Evolutionary conservation across 2,329 filamentous ascomycete genomes (phyloP), one percentile per base, ranked within the genome.

Genomic region (Venturia oleaginea): DNA sequence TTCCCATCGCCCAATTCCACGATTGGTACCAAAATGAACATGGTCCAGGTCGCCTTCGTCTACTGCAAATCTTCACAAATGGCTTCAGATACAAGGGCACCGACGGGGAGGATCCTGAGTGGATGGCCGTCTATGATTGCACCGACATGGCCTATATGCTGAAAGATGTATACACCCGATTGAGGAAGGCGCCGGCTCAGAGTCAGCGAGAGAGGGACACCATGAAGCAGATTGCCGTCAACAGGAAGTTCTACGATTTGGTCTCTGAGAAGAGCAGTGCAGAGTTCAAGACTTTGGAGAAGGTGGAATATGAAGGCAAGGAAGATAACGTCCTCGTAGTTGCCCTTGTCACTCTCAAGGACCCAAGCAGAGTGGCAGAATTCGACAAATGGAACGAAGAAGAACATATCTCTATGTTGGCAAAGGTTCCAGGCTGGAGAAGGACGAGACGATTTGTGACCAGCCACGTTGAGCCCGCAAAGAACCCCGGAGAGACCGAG

Each of bases 11-110:
- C 67, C 85, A 90, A 71, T 95, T 96, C 77, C 89, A 95, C 76
- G 90, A 95, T 74, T 93, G 90, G 90, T 96, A 96, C 80, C 92
- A 95, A 79, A 94, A 92, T 75, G 91, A 96, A 78, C 91, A 96
- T 77, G 91, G 91, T 63, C 91, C 91, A 22, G 84, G 86, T 19
- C 88, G 91, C 59, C 83, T 95, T 7, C 87, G 90, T 60, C 78
- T 95, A 17, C 85, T 89, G 4, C 86, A 88, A 70, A 86, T 92
- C 72, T 66, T 65, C 40, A 73, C 78, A 69, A 94, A 91, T 74
- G 91, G 91, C 65, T 87, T 94, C 69, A 87, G 91, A 54, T 96
- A 92, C 77, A 83, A 81, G 32, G 88, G 89, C 10, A 83, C 78
- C 19, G 89, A 93, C 73, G 64, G 64, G 61, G 68, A 76, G 11